Percentiles rank a stretch among this genome's conserved stretches.
Evolutionary conservation across 352 stramenopile genomes (phyloP).

Genomic region (Phytopythium vexans): DNA sequence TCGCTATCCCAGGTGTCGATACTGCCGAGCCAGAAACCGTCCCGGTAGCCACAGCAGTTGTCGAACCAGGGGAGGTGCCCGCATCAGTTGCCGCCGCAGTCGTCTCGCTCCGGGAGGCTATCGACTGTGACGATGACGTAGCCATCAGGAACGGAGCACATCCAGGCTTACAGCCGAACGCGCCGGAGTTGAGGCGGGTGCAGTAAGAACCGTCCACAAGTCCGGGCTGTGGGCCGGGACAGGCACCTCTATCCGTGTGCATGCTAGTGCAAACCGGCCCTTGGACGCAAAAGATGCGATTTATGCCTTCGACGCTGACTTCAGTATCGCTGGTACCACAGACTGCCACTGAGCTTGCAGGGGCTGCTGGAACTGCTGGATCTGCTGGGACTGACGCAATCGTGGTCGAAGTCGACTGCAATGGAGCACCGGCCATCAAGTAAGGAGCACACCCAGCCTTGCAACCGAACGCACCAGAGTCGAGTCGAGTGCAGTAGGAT

Average conservation of each 20-base stretch:
- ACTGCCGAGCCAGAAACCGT: background rate
- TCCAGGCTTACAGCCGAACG: constrained; percentile 32
- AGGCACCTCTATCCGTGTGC: constrained; percentile 8
- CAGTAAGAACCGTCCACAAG: constrained; percentile 22
- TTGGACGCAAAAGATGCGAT: constrained; percentile 9
- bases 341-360: too few relatives aligned
- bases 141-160: too few relatives aligned
- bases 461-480: constrained; percentile 32
- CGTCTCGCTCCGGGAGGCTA: constrained; percentile 6
- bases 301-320: constrained; percentile 9
- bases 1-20: background rate
- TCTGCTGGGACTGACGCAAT: background rate
- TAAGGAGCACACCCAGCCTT: background rate
- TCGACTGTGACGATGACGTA: constrained; percentile 11
- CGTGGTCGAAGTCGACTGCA: background rate
- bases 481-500: constrained; percentile 26
- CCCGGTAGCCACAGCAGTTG: too few relatives aligned
- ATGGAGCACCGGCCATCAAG: background rate
- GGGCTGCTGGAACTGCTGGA: too few relatives aligned
- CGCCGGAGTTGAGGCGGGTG: constrained; percentile 27
- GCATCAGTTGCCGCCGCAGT: too few relatives aligned
- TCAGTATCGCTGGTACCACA: too few relatives aligned
- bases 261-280: constrained; percentile 10
- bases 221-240: constrained; percentile 8
- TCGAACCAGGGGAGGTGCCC: too few relatives aligned